These are phyloP conservation scores for Spraguea lophii DNA, from an alignment of 371 early-diverging fungal genomes.

Conservation along the genomic window DNA sequence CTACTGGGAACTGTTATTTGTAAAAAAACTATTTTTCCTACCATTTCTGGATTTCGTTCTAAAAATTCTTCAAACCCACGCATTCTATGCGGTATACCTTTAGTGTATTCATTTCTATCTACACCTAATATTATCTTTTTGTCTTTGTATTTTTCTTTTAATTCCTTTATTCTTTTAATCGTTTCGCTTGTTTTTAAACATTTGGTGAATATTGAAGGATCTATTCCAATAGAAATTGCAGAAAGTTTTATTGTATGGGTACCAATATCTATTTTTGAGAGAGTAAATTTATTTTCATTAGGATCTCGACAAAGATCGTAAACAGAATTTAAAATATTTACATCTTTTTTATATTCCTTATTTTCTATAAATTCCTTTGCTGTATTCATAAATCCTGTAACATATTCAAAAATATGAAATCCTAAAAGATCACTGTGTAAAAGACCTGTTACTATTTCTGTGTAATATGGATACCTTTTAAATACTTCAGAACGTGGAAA, in stretches of 20 bases:
- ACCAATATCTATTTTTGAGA: neutral
- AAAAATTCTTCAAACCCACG: constrained; percentile 79
- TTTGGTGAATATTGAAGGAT: constrained; percentile 65
- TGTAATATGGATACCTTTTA: constrained; percentile 65
- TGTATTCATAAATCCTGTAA: constrained; percentile 78
- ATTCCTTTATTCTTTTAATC: constrained; percentile 52
- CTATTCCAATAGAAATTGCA: constrained; percentile 94
- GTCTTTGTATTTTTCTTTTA: constrained; percentile 63
- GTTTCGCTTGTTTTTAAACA: constrained; percentile 55
- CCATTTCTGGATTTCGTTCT: constrained; percentile 65
- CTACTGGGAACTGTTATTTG: constrained; percentile 93
- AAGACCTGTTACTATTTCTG: constrained; percentile 69
- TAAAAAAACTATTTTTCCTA: constrained; percentile 62
- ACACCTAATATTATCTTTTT: constrained; percentile 82
- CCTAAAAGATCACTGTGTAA: constrained; percentile 69
- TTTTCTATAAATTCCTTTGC: constrained; percentile 76
- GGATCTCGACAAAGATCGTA: constrained; percentile 59
- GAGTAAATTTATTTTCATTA: neutral
- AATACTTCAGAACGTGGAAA: constrained; percentile 84
- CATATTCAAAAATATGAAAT: constrained; percentile 96
- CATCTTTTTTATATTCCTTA: constrained; percentile 65
- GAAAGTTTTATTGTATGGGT: constrained; percentile 5
- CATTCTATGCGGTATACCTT: constrained; percentile 95
- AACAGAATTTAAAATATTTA: constrained; percentile 61
- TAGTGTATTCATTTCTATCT: constrained; percentile 95